These are phyloP conservation scores for Fusarium marasasianum DNA, from an alignment of 2,329 filamentous ascomycete species.

Conservation along the genomic window DNA sequence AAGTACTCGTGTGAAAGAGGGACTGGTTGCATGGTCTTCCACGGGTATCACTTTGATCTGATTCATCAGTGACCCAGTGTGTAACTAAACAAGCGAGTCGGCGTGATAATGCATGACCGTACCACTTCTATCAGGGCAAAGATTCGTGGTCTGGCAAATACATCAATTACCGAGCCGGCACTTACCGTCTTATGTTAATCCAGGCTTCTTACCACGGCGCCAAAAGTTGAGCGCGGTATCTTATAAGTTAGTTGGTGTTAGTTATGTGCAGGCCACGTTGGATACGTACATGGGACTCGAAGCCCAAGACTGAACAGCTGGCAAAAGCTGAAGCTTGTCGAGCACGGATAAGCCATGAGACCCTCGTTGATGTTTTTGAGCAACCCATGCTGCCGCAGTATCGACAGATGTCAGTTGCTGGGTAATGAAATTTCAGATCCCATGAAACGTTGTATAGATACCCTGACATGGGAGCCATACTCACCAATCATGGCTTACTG, in stretches of 20 bases:
- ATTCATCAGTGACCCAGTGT: slow-evolving; percentile 5
- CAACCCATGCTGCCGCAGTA: background rate
- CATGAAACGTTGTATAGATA: background rate
- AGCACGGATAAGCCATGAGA: background rate
- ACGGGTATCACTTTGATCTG: background rate
- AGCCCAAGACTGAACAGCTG: background rate
- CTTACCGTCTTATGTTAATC: background rate
- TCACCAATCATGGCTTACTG: background rate
- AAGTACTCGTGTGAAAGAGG: background rate
- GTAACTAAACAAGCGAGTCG: slow-evolving; percentile 21
- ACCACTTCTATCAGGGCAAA: background rate
- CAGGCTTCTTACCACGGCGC: background rate
- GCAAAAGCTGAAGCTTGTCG: background rate
- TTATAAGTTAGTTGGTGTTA: background rate
- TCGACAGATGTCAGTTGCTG: background rate
- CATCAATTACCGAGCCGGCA: slow-evolving; percentile 16
- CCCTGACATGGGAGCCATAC: background rate
- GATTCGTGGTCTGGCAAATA: background rate
- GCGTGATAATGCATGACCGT: slow-evolving; percentile 8
- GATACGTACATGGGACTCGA: background rate
- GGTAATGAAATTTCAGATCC: background rate
- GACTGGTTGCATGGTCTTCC: background rate
- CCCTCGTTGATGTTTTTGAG: background rate
- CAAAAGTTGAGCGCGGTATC: background rate
- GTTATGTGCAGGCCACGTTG: background rate